Percentiles rank a stretch among this genome's conserved stretches.
phyloP scores from a whole-genome alignment of 192 early-diverging fungal genomes.

The Glomus cerebriforme region DNA sequence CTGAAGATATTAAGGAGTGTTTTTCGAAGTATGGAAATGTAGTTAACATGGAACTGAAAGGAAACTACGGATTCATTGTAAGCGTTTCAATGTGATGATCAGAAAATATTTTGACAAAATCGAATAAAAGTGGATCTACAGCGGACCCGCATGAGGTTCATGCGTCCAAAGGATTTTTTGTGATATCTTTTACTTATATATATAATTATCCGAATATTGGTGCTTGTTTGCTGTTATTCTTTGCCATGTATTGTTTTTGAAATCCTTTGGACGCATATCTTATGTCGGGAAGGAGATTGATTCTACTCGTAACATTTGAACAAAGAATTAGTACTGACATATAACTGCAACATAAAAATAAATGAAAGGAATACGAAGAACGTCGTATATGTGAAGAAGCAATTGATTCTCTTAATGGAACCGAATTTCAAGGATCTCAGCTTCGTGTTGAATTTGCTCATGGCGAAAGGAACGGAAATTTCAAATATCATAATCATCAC shows the following conservation, averaged over 20 bases:
- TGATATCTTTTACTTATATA: neutral
- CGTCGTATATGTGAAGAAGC: conserved; percentile 34
- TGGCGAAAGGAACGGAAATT: conserved; percentile 24
- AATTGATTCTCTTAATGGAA: conserved; percentile 31
- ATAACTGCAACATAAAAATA: conserved; percentile 26
- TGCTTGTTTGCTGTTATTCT: neutral
- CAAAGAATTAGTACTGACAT: conserved; percentile 15
- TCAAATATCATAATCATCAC: neutral
- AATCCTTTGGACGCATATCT: conserved; percentile 30
- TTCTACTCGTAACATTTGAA: neutral
- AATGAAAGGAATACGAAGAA: conserved; percentile 38
- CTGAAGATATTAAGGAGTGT: conserved; percentile 33
- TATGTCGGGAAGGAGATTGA: neutral
- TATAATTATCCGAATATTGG: neutral
- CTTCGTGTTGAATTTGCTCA: conserved; percentile 35
- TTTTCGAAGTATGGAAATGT: conserved; percentile 34
- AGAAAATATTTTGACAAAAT: neutral
- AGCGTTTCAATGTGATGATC: conserved; percentile 22
- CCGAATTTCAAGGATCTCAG: conserved; percentile 31
- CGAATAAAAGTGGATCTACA: neutral
- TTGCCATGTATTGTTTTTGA: neutral
- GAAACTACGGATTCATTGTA: conserved; percentile 36
- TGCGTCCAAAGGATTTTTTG: conserved; percentile 29
- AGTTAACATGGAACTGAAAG: conserved; percentile 34
- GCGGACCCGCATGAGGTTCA: neutral